Base-by-base conservation (phyloP, 2,329 filamentous ascomycete genomes). In the Stagonosporopsis tanaceti region DNA sequence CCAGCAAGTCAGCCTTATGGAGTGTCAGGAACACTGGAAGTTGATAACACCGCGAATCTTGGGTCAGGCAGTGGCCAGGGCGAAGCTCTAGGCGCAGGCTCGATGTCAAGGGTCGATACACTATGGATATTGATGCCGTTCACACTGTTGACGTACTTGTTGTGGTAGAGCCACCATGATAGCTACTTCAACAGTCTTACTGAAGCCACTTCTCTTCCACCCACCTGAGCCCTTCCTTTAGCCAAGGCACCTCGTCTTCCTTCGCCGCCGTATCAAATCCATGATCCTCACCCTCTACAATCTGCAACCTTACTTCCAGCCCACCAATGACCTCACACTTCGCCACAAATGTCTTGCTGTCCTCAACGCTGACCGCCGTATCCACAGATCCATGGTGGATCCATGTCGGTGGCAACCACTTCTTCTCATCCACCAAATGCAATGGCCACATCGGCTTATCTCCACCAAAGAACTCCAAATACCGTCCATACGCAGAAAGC, bases 341-440 rank as follows among this genome's bases (percentile, higher is more conserved):
- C 24, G 64, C 47, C 25, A 67, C 67, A 57, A 76, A 76, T 4
- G 38, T 55, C 58, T 47, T 58, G 12, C 57, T 70, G 54, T 71
- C 66, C 35, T 66, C 61, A 7, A 74, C 56, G 34, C 50, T 60
- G n/a, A 76, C 72, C 12, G 61, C 63, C 11, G 53, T 61, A 53
- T 77, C 74, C 12, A 63, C 47, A 14, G 62, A 62, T 0, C 72
- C 73, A 62, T 77, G 74, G 2, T 73, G 28, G 32, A 76, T 70
- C 46, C 62, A 68, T 15, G 69, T 73, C 2, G 72, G 72, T 15
- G 71, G 70, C 22, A 73, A 53, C 32, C 50, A 60, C 11, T 53
- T 48, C 50, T 59, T 66, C n/a, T 67, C 57, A 15, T 69, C 68
- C 2, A 76, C 45, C 11, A 63, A 30, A 15, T 64, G 57, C 22